Percentiles rank a stretch among this genome's conserved stretches.
Conservation (phyloP, 2,329 filamentous ascomycete genomes). For the Pseudopyricularia javanii region DNA sequence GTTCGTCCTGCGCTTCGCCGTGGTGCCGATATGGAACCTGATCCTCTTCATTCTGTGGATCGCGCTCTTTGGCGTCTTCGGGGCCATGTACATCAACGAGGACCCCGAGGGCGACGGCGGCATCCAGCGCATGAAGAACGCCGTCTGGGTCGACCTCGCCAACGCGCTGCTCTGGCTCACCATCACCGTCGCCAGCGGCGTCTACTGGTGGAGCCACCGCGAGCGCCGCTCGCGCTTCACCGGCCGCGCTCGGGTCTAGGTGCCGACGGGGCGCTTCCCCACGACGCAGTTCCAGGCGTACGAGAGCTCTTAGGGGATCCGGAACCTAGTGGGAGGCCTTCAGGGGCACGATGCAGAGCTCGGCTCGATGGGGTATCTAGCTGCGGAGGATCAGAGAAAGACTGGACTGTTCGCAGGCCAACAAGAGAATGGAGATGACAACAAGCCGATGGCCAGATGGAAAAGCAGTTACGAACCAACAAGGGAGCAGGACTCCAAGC, state of each 20-base stretch:
- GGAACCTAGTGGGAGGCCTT: background rate
- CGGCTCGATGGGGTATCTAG: background rate
- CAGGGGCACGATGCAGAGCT: background rate
- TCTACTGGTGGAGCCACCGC: constrained; percentile 47
- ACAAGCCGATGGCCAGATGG: too few relatives aligned
- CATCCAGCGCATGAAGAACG: constrained; percentile 69
- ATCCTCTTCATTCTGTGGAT: constrained; percentile 70
- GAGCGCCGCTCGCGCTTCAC: constrained; percentile 43
- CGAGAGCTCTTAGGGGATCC: background rate
- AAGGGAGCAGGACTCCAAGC: background rate
- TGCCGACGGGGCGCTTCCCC: background rate
- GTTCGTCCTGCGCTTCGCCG: constrained; percentile 38
- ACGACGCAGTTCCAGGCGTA: background rate
- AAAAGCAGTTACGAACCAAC: too few relatives aligned
- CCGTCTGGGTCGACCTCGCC: constrained; percentile 70
- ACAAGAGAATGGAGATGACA: background rate
- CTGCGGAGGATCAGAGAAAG: background rate
- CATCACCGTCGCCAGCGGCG: constrained; percentile 39
- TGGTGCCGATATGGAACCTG: constrained; percentile 56
- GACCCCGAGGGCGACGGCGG: constrained; percentile 49
- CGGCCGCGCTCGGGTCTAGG: constrained; percentile 40
- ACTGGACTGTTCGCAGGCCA: background rate
- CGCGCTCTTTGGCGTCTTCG: constrained; percentile 73
- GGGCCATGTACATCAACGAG: constrained; percentile 62
- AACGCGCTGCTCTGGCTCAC: constrained; percentile 68